Percentiles rank a stretch among this genome's conserved stretches.
These are phyloP conservation scores for Phallus indusiatus DNA, from an alignment of 768 basidiomycete genomes.

Conservation along the genomic window DNA sequence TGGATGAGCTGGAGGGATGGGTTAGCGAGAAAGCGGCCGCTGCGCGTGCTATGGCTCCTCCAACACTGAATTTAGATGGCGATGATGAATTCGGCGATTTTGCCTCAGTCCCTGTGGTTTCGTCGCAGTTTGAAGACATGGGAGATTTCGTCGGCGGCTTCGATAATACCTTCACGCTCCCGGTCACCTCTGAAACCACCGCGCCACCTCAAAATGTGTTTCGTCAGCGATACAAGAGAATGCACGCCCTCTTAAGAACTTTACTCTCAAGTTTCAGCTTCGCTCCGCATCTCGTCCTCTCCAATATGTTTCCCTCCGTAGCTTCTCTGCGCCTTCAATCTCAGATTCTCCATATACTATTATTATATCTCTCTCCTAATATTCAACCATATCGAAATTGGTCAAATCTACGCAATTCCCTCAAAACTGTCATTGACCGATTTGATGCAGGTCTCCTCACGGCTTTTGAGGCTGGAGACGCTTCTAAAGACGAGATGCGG, in stretches of 20 bases:
- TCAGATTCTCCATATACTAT: constrained; percentile 60
- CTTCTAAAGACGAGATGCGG: constrained; percentile 52
- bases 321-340: constrained; percentile 45
- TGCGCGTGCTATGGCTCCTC: constrained; percentile 39
- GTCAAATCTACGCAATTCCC: constrained; percentile 48
- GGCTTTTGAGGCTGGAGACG: constrained; percentile 83
- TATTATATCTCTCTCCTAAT: constrained; percentile 58
- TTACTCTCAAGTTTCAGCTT: constrained; percentile 48
- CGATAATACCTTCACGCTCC: constrained; percentile 18
- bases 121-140: constrained; percentile 32
- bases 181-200: constrained; percentile 26
- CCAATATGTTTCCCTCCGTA: constrained; percentile 40
- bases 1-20: constrained; percentile 49
- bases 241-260: constrained; percentile 53
- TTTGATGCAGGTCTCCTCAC: constrained; percentile 83
- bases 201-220: constrained; percentile 27
- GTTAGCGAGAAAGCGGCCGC: constrained; percentile 29
- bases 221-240: constrained; percentile 55
- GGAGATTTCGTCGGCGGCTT: constrained; percentile 37
- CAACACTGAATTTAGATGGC: constrained; percentile 41
- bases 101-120: constrained; percentile 31
- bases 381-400: constrained; percentile 68
- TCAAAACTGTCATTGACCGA: constrained; percentile 74
- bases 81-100: constrained; percentile 93
- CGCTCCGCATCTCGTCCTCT: constrained; percentile 58